Base-by-base conservation (phyloP, 371 early-diverging fungal species). In the Chytridiales sp. region DNA sequence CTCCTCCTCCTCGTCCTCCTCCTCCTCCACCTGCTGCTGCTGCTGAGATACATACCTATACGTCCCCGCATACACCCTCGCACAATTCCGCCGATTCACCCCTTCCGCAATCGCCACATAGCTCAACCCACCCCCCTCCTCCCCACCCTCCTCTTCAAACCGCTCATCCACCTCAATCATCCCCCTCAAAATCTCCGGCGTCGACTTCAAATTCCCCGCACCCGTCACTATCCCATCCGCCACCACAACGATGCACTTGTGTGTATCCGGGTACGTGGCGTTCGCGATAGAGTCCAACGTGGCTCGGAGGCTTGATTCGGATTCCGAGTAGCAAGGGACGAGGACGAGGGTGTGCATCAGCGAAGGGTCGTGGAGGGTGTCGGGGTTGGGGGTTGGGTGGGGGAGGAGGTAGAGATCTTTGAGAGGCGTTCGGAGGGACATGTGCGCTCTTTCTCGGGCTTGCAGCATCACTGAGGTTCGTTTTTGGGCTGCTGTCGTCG, bases 31-130 rank as follows among this genome's bases (percentile, higher is more conserved):
- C n/a, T n/a, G n/a, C n/a, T n/a, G n/a, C n/a, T n/a, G n/a, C n/a
- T n/a, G n/a, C n/a, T n/a, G n/a, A n/a, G n/a, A n/a, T n/a, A n/a
- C n/a, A n/a, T 53, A 31, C 24, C 56, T 46, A 57, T 67, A 76
- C 70, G 92, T 68, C 1, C 60, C 76, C n/a, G 94, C 88, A 78
- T 99, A 98, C 26, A 99, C 95, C 72, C 93, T 52, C 61, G 96
- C 99, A 83, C 86, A 89, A 72, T 99, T 99, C 71, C 90, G 87
- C 34, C 88, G 85, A 71, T 91, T 91, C 40, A 85, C 60, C 3
- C 98, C 98, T 57, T 91, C 89, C 1, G 94, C 95, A 59, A 99
- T 87, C 11, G 98, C 92, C 8, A 95, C 82, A 73, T 98, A 99
- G 21, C 75, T 56, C 47, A 61, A 15, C 59, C 64, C 6, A 70